Conservation (phyloP, 257 asterid species). For the Solanum etuberosum region DNA sequence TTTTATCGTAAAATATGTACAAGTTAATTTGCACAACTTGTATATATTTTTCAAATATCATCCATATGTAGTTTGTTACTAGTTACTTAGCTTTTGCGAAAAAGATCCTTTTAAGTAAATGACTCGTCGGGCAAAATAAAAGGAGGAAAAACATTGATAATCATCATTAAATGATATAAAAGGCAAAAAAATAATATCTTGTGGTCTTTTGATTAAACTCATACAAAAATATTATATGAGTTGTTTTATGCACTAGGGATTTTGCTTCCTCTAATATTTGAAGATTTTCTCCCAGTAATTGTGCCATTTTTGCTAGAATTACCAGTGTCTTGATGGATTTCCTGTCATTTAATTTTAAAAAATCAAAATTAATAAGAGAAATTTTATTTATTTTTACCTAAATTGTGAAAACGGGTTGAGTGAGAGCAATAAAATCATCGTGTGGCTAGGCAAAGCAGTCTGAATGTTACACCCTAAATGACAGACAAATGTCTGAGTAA, state of each 20-base stretch:
- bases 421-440: background rate
- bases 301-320: background rate
- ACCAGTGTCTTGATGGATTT: background rate
- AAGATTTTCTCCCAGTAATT: background rate
- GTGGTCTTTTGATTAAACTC: background rate
- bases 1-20: background rate
- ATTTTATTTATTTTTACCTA: background rate
- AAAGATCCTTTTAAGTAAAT: background rate
- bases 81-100: background rate
- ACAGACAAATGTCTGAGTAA: background rate
- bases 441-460: background rate
- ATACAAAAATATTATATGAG: background rate
- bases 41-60: background rate
- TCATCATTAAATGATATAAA: background rate
- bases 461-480: background rate
- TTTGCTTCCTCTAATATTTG: background rate
- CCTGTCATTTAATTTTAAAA: background rate
- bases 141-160: background rate
- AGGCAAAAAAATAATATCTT: background rate
- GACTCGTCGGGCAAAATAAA: background rate
- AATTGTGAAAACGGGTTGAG: background rate
- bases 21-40: background rate
- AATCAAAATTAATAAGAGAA: background rate
- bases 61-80: background rate
- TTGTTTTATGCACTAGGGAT: background rate